Evolutionary conservation across 129 eudicot species (phyloP).

Genomic region (Pittosporum tobira): DNA sequence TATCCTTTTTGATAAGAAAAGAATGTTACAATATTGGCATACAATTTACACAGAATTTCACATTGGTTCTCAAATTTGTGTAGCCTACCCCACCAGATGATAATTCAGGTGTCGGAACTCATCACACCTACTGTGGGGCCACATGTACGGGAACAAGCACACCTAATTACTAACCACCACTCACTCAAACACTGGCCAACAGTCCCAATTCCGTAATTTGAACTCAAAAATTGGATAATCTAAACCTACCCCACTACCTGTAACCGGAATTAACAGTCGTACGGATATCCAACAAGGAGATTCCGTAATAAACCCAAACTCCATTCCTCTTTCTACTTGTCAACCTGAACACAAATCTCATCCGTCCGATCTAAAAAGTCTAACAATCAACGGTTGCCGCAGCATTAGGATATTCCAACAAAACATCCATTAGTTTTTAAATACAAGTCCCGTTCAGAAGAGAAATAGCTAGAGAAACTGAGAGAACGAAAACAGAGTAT

Average conservation of each 20-base stretch:
- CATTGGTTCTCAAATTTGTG: too few species aligned
- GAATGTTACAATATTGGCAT: too few species aligned
- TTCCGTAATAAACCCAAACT: slow-evolving; percentile 4
- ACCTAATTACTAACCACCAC: too few species aligned
- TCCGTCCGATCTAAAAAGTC: not conserved
- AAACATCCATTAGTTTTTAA: not conserved
- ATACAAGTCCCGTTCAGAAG: not conserved
- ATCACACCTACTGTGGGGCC: too few species aligned
- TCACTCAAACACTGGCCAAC: too few species aligned
- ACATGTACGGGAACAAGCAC: not conserved
- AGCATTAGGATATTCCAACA: not conserved
- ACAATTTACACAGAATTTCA: too few species aligned
- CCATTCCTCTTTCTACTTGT: not conserved
- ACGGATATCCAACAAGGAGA: not conserved
- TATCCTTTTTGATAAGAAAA: too few species aligned
- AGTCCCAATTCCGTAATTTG: not conserved
- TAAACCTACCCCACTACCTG: not conserved
- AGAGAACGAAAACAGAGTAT: not conserved
- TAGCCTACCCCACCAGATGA: too few species aligned
- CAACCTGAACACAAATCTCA: not conserved
- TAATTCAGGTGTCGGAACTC: too few species aligned
- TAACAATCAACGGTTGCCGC: not conserved
- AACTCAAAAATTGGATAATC: not conserved
- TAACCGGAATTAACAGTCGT: slow-evolving; percentile 4
- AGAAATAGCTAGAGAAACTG: not conserved